Conservation (phyloP, 805 yeast genomes). For the Teunomyces barrocoloradensis region DNA sequence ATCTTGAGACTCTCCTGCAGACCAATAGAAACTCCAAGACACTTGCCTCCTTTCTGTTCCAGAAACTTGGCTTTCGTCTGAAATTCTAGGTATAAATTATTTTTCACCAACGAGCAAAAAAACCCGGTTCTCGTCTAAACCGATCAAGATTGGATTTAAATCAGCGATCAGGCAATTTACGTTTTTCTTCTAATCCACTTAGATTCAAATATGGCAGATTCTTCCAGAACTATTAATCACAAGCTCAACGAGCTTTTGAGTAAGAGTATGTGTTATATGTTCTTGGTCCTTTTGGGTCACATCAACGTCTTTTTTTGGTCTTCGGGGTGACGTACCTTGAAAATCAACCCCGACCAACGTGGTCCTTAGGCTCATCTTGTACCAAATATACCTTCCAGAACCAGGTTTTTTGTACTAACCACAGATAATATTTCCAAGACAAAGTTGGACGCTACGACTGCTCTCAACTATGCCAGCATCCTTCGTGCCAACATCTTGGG, state of each 20-base stretch:
- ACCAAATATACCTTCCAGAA: not conserved
- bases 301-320: not conserved
- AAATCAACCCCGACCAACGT: not conserved
- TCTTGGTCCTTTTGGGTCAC: not conserved
- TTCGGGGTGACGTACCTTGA: not conserved
- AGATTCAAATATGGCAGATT: conserved; percentile 29
- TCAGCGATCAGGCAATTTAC: conserved; percentile 1
- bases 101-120: not conserved
- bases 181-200: not conserved
- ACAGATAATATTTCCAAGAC: conserved; percentile 24
- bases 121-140: not conserved
- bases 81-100: not conserved
- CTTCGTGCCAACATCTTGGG: conserved; percentile 45
- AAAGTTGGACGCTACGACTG: conserved; percentile 32
- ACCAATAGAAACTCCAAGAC: not conserved
- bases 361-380: not conserved
- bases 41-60: not conserved
- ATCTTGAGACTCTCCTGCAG: not conserved
- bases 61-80: conserved; percentile 2
- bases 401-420: conserved; percentile 9
- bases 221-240: conserved; percentile 43
- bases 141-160: not conserved
- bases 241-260: conserved; percentile 42
- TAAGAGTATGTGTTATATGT: conserved; percentile 25
- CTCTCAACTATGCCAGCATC: conserved; percentile 32